Evolutionary conservation across 179 eudicot genomes (phyloP).

Genomic region (Nepenthes alata): DNA sequence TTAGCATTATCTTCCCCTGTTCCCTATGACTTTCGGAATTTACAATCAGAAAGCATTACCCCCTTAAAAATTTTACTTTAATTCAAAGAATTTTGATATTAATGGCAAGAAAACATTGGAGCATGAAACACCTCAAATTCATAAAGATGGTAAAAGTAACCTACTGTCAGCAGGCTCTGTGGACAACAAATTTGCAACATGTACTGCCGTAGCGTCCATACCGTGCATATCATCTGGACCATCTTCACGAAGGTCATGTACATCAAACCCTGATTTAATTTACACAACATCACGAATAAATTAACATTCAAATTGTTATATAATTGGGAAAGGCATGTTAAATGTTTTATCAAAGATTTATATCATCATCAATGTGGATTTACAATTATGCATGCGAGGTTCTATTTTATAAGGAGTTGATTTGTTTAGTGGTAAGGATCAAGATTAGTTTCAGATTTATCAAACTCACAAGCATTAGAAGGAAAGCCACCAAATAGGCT

Average conservation of each 20-base stretch:
- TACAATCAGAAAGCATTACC: too few relatives aligned
- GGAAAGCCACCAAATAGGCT: constrained; percentile 45
- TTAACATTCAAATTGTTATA: too few relatives aligned
- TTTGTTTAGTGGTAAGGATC: not conserved
- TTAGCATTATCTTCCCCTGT: too few relatives aligned
- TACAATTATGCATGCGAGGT: not conserved
- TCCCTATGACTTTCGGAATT: too few relatives aligned
- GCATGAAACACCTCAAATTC: not conserved
- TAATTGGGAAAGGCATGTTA: not conserved
- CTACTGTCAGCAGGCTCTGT: constrained; percentile 40
- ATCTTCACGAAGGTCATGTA: constrained; percentile 33
- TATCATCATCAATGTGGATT: too few relatives aligned
- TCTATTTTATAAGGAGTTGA: not conserved
- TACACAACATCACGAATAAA: not conserved
- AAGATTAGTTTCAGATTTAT: not conserved
- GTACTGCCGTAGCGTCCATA: constrained; percentile 34
- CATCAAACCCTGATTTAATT: constrained; percentile 34
- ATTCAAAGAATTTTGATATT: too few relatives aligned
- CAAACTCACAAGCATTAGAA: constrained; percentile 39
- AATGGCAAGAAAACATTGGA: not conserved
- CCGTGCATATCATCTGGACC: constrained; percentile 35
- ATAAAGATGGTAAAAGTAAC: constrained; percentile 13
- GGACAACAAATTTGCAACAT: constrained; percentile 40
- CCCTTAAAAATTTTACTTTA: too few relatives aligned
- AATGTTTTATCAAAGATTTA: not conserved